Evolutionary conservation across 108 stramenopile species (phyloP), one percentile per base, ranked within the genome.

Genomic region (Nitzschia putrida): DNA sequence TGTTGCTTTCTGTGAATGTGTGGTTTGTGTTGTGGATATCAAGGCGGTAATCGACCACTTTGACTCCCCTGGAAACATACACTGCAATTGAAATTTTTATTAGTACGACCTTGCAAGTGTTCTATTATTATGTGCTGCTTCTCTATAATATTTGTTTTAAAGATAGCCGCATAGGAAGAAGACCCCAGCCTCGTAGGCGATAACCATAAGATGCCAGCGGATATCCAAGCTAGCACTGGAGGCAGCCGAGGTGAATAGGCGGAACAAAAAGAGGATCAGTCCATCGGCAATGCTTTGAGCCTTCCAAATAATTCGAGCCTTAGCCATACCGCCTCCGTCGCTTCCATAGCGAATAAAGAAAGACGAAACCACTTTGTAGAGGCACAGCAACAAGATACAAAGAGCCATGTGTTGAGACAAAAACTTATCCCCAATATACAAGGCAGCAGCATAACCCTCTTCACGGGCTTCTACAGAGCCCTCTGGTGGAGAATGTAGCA

Each of bases 101-200:
- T n/a, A n/a, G n/a, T n/a, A n/a, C n/a, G n/a, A n/a, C n/a, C n/a
- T n/a, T n/a, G n/a, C n/a, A n/a, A n/a, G n/a, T n/a, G n/a, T n/a
- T n/a, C n/a, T n/a, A n/a, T n/a, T n/a, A n/a, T n/a, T n/a, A n/a
- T n/a, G n/a, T n/a, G n/a, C n/a, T n/a, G n/a, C n/a, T n/a, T n/a
- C n/a, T n/a, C n/a, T n/a, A n/a, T n/a, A n/a, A n/a, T n/a, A n/a
- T n/a, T n/a, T n/a, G n/a, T n/a, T 49, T 22, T 55, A 63, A 37
- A 63, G 44, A 38, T 53, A 66, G 13, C 51, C 50, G n/a, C 53
- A 54, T 0, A 66, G 38, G 18, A 29, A 80, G 7, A 94, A 79
- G 60, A 94, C 85, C 44, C 91, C 81, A 21, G 86, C 86, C 76
- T 94, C 93, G 74, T 94, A 94, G 8, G 84, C 87, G 22, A 94